Conservation (phyloP, 306 rosid species). For the Malus fusca region DNA sequence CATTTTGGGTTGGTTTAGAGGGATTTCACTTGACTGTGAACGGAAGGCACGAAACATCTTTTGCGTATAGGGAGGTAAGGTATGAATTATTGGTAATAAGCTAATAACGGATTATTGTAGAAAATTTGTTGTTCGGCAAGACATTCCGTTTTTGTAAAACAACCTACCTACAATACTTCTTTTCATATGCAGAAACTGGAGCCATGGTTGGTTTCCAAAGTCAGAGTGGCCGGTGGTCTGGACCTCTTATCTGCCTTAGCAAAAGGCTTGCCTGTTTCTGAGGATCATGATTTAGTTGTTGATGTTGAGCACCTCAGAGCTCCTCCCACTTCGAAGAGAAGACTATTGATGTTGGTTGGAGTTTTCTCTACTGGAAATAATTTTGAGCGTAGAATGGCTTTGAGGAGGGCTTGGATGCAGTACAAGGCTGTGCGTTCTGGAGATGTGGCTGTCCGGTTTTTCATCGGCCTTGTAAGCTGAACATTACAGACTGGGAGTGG, state of each 20-base stretch:
- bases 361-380: slow-evolving; percentile 88
- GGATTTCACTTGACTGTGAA: slow-evolving; percentile 92
- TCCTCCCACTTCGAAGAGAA: slow-evolving; percentile 51
- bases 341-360: slow-evolving; percentile 69
- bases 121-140: neutral
- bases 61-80: slow-evolving; percentile 92
- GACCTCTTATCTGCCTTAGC: slow-evolving; percentile 71
- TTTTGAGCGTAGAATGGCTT: slow-evolving; percentile 89
- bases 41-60: slow-evolving; percentile 94
- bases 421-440: slow-evolving; percentile 70
- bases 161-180: slow-evolving; percentile 17
- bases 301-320: slow-evolving; percentile 70
- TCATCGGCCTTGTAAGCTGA: slow-evolving; percentile 88
- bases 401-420: slow-evolving; percentile 98
- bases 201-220: slow-evolving; percentile 70
- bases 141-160: slow-evolving; percentile 3
- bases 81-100: slow-evolving; percentile 23
- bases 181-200: slow-evolving; percentile 73
- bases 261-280: slow-evolving; percentile 83
- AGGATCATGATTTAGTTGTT: slow-evolving; percentile 55
- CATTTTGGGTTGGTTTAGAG: slow-evolving; percentile 81
- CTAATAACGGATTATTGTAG: slow-evolving; percentile 1
- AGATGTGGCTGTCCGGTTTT: slow-evolving; percentile 80
- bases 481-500: neutral
- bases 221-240: slow-evolving; percentile 60